Evolutionary conservation across 2,329 filamentous ascomycete species (phyloP).

Genomic region (Tolypocladium sp.): DNA sequence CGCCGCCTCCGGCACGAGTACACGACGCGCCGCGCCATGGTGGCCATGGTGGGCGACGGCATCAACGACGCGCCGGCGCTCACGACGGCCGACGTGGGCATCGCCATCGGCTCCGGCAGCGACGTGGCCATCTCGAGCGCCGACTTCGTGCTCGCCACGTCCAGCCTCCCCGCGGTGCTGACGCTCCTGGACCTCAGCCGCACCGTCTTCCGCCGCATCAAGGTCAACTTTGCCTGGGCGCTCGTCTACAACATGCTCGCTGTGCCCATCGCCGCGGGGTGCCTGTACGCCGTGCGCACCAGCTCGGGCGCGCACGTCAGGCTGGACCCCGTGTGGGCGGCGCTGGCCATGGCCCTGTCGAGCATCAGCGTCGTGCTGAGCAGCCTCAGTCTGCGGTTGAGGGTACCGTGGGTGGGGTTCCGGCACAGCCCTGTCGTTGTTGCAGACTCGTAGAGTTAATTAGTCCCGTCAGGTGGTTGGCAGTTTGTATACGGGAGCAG

Average conservation of each 20-base stretch:
- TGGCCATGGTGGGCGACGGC: conserved; percentile 84
- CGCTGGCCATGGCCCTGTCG: conserved; percentile 85
- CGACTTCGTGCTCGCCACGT: conserved; percentile 72
- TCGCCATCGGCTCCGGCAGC: conserved; percentile 74
- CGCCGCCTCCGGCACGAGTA: conserved; percentile 10
- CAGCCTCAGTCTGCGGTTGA: conserved; percentile 59
- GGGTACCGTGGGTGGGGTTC: conserved; percentile 35
- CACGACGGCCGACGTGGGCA: conserved; percentile 70
- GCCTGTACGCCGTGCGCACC: conserved; percentile 52
- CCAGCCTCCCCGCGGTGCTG: conserved; percentile 59
- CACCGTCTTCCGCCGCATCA: conserved; percentile 67
- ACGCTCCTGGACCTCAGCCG: conserved; percentile 64
- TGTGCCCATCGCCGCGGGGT: conserved; percentile 73
- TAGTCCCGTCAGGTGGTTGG: not conserved
- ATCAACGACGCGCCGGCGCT: conserved; percentile 85
- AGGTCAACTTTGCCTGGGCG: conserved; percentile 81
- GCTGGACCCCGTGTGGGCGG: conserved; percentile 77
- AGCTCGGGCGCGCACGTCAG: conserved; percentile 44
- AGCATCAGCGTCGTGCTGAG: conserved; percentile 83
- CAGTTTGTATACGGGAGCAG: not conserved
- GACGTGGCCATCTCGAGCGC: conserved; percentile 78
- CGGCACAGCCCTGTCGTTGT: conserved; percentile 13
- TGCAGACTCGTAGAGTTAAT: not conserved
- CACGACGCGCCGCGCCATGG: conserved; percentile 33
- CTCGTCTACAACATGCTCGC: conserved; percentile 72